Base-by-base conservation (phyloP, 1,284 basidiomycete genomes). In the Vanrija humicola region DNA sequence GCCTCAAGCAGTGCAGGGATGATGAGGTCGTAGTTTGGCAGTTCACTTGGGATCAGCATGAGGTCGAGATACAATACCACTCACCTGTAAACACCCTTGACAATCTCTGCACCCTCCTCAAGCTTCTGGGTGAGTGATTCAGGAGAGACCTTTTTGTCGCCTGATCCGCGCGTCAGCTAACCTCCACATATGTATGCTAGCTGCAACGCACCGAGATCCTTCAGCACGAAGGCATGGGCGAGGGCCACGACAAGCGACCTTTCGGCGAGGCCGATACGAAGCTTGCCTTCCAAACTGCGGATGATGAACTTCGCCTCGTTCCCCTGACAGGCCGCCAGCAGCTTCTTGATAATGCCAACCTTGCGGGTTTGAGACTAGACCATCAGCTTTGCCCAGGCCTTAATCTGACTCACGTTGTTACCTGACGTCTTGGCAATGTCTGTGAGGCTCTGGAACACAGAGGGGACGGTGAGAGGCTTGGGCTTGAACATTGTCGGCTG, bases 181-280 rank as follows among this genome's bases (percentile, higher is more conserved):
- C 5, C 23, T 5, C 25, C 15, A 4, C 8, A 21, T n/a, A 10
- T 45, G n/a, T n/a, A n/a, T n/a, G 21, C 19, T 5, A 46, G 34
- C 18, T 9, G 3, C 23, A 10, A 69, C 81, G 46, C 58, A 88
- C 89, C 81, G 69, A 85, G 82, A 71, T 89, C 87, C 28, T 86
- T 87, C 50, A 90, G 79, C 21, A 93, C 88, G 34, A 84, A 83
- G 5, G 93, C 91, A 70, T 91, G 89, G 0, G 91, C 88, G 34
- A 96, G 79, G 19, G 91, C 88, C 26, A 94, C 88, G 18, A 96
- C 80, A 7, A 96, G 87, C 0, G 93, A 94, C 52, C 90, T 86
- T 72, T 98, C 96, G 3, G 96, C 96, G 64, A 98, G 87, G 44
- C 96, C 92, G 69, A 99, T 98, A 6, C 96, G 85, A 38, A 99